Conservation (phyloP, 257 asterid species). For the Ocimum tenuiflorum region DNA sequence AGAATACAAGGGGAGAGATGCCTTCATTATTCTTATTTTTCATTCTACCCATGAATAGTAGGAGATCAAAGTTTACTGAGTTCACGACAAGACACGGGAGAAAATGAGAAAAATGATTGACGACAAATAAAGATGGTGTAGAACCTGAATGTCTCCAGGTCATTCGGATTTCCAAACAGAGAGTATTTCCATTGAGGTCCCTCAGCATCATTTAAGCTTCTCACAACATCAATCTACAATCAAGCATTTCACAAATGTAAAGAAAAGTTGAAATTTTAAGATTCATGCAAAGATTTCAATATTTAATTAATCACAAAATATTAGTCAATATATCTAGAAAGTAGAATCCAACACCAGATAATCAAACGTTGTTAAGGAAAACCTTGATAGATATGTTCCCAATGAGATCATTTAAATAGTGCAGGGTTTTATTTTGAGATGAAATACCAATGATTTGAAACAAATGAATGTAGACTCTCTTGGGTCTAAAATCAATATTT, state of each 20-base stretch:
- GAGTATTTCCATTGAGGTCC: constrained; percentile 94
- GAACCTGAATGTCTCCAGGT: constrained; percentile 87
- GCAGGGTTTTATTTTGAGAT: not conserved
- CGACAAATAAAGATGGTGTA: constrained; percentile 6
- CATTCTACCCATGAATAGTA: constrained; percentile 1
- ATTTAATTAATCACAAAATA: not conserved
- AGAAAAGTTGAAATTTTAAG: constrained; percentile 8
- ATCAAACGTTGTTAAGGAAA: not conserved
- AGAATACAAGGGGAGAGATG: not conserved
- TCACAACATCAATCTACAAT: constrained; percentile 73
- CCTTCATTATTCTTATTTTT: not conserved
- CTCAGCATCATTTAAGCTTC: constrained; percentile 78
- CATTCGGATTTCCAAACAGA: constrained; percentile 93
- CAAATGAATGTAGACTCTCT: not conserved
- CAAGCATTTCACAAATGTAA: constrained; percentile 17
- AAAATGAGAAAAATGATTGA: constrained; percentile 11
- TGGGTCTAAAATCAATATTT: not conserved
- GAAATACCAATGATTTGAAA: not conserved
- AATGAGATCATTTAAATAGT: not conserved
- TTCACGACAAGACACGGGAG: not conserved
- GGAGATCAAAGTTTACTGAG: constrained; percentile 1
- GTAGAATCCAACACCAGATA: not conserved
- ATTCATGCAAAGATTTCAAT: not conserved
- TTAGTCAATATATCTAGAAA: not conserved
- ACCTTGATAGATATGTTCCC: no score